Percentiles rank a stretch among this genome's conserved stretches.
These are phyloP conservation scores for Scheffersomyces quercinus DNA, from an alignment of 1,139 yeast genomes.

Conservation along the genomic window DNA sequence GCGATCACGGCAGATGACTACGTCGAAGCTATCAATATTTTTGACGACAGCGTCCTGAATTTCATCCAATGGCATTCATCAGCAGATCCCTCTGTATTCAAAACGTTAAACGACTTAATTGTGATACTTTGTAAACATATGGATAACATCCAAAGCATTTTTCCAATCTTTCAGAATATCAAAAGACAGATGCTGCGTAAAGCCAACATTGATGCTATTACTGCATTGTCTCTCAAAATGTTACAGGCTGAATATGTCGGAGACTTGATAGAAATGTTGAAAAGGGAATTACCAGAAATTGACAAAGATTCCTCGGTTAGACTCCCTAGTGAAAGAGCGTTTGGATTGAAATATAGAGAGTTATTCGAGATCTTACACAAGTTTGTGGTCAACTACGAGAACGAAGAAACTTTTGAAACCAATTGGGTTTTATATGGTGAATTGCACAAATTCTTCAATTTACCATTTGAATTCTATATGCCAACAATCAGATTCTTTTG, in stretches of 20 bases:
- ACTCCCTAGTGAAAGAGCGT: slow-evolving; percentile 28
- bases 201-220: slow-evolving; percentile 42
- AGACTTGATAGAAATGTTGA: slow-evolving; percentile 59
- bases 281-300: slow-evolving; percentile 57
- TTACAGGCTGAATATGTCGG: slow-evolving; percentile 51
- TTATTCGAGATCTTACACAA: slow-evolving; percentile 44
- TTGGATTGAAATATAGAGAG: slow-evolving; percentile 27
- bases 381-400: slow-evolving; percentile 43
- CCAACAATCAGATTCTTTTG: slow-evolving; percentile 65
- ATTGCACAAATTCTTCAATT: slow-evolving; percentile 55
- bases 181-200: slow-evolving; percentile 39
- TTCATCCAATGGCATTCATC: slow-evolving; percentile 32
- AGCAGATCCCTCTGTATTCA: slow-evolving; percentile 29
- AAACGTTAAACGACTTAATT: slow-evolving; percentile 36
- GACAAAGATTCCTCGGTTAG: slow-evolving; percentile 33
- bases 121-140: slow-evolving; percentile 20
- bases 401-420: slow-evolving; percentile 45
- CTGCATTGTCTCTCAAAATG: slow-evolving; percentile 47
- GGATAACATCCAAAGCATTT: slow-evolving; percentile 25
- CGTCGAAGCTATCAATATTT: slow-evolving; percentile 28
- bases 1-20: slow-evolving; percentile 24
- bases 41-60: slow-evolving; percentile 31
- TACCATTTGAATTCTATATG: slow-evolving; percentile 61
- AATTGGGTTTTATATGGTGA: slow-evolving; percentile 69
- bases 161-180: slow-evolving; percentile 35